Conservation (phyloP, 495 filamentous ascomycete genomes). For the Daldinia caldariorum region DNA sequence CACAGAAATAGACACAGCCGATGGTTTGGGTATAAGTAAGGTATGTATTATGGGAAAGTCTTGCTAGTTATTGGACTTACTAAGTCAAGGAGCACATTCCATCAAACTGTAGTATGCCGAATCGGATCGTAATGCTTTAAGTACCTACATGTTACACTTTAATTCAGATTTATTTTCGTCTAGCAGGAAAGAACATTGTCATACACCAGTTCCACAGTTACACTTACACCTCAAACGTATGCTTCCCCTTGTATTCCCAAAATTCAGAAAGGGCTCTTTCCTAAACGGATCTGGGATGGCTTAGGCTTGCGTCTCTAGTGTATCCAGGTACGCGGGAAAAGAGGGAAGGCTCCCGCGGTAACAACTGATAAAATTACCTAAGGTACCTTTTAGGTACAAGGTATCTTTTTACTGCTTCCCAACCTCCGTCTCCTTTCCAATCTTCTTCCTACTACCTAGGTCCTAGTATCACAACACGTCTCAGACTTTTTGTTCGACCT, state of each 20-base stretch:
- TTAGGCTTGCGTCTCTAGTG: not conserved
- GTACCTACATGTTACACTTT: not conserved
- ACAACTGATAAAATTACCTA: slow-evolving; percentile 14
- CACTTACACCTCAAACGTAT: not conserved
- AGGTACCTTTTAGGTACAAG: too few species aligned
- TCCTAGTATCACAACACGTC: slow-evolving; percentile 23
- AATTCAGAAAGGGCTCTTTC: not conserved
- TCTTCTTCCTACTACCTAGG: slow-evolving; percentile 20
- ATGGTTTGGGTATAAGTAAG: too few species aligned
- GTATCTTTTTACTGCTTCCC: not conserved
- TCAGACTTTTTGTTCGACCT: not conserved
- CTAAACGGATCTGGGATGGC: not conserved
- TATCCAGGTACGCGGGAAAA: slow-evolving; percentile 16
- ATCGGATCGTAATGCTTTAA: too few species aligned
- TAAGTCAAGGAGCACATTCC: too few species aligned
- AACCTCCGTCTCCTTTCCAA: not conserved
- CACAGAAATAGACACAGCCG: not conserved
- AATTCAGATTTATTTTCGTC: not conserved
- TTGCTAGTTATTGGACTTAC: not conserved
- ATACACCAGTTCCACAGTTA: not conserved
- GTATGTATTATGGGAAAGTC: not conserved
- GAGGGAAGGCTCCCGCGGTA: not conserved
- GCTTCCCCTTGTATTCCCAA: not conserved
- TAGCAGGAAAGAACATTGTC: slow-evolving; percentile 16
- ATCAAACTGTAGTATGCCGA: not conserved